Evolutionary conservation across 176 grass and related monocot species (phyloP).

Genomic region (Eragrostis nindensis): DNA sequence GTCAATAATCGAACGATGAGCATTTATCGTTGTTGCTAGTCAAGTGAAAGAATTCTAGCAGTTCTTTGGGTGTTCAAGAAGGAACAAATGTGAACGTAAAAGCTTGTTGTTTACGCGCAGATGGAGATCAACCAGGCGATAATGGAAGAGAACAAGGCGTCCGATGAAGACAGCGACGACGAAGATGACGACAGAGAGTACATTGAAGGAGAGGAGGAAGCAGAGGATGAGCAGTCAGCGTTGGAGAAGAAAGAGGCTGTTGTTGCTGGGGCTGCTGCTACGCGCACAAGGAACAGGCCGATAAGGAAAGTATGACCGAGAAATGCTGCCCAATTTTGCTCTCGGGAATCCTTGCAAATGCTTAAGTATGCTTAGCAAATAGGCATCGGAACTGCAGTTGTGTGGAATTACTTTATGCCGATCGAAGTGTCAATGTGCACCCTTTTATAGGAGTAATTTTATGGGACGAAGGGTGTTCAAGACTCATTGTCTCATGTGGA

Average conservation of each 20-base stretch:
- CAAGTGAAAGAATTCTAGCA: neutral
- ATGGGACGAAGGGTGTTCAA: neutral
- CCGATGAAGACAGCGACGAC: neutral
- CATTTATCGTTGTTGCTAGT: neutral
- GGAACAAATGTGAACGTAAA: neutral
- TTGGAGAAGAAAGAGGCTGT: slow-evolving; percentile 45
- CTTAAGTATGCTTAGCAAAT: neutral
- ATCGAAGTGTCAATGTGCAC: neutral
- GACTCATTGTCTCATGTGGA: neutral
- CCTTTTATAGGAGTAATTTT: neutral
- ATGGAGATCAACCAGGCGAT: slow-evolving; percentile 69
- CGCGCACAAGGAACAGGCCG: slow-evolving; percentile 65
- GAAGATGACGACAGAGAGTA: neutral
- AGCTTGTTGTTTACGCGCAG: slow-evolving; percentile 26
- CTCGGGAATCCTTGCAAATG: neutral
- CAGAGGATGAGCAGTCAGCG: slow-evolving; percentile 1
- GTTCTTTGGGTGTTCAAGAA: neutral
- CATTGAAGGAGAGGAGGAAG: slow-evolving; percentile 7
- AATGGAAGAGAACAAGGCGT: slow-evolving; percentile 65
- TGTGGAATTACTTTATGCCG: neutral
- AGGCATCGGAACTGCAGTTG: neutral
- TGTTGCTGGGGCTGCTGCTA: neutral
- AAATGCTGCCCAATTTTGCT: neutral
- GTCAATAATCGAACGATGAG: neutral
- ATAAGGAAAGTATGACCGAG: slow-evolving; percentile 28